These are phyloP conservation scores for Pseudocercospora musae DNA, from an alignment of 2,329 filamentous ascomycete genomes.

Conservation along the genomic window DNA sequence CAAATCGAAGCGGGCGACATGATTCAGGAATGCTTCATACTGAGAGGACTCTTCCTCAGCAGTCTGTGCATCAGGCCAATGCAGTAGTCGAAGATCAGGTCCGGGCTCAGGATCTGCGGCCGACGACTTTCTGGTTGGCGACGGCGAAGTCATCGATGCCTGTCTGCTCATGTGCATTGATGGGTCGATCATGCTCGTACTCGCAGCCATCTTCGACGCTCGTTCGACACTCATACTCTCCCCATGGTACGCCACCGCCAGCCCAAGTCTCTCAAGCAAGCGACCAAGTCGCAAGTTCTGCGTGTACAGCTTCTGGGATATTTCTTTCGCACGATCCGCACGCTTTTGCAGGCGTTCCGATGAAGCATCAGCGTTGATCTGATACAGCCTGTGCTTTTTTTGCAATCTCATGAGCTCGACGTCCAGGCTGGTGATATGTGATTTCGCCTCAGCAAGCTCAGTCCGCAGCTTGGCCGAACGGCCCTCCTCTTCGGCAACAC, in stretches of 20 bases:
- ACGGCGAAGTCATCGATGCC: conserved; percentile 55
- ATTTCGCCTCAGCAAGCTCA: conserved; percentile 70
- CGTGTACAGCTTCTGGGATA: conserved; percentile 77
- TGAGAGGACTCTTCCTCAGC: conserved; percentile 65
- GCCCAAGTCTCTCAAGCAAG: conserved; percentile 82
- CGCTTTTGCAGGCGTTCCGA: conserved; percentile 64
- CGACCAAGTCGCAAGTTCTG: conserved; percentile 81
- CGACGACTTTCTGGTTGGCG: conserved; percentile 53
- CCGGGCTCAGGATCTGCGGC: conserved; percentile 34
- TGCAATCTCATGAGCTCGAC: conserved; percentile 69
- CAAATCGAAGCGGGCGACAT: conserved; percentile 74
- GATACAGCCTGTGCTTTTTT: conserved; percentile 58
- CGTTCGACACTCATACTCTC: conserved; percentile 70
- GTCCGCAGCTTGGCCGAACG: conserved; percentile 66
- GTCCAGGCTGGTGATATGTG: conserved; percentile 71
- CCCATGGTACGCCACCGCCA: conserved; percentile 71
- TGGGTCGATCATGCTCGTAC: conserved; percentile 43
- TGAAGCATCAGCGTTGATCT: conserved; percentile 47
- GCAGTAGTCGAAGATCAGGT: conserved; percentile 67
- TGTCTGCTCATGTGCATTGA: conserved; percentile 50
- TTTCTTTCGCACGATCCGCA: conserved; percentile 70
- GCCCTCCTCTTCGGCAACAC: conserved; percentile 71
- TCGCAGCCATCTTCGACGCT: conserved; percentile 54
- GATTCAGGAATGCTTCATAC: conserved; percentile 71
- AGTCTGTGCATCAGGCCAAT: conserved; percentile 74